phyloP scores from a whole-genome alignment of 805 yeast genomes.

The Metschnikowia similis region DNA sequence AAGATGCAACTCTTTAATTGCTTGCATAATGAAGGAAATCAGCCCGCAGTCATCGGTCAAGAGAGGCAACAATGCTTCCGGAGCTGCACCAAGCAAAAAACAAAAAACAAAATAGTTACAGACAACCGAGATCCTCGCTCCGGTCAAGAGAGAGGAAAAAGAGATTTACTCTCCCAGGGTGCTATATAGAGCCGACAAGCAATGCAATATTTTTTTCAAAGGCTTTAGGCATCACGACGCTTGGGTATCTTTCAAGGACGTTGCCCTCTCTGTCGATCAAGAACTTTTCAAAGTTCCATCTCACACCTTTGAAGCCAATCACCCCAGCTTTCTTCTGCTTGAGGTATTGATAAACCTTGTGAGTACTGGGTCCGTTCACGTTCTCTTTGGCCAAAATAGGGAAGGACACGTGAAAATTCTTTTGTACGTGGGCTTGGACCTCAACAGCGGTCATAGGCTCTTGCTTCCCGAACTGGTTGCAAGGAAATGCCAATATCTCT shows the following conservation, averaged over 20 bases:
- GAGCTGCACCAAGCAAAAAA: not conserved
- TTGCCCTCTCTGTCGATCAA: constrained; percentile 53
- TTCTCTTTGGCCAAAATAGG: constrained; percentile 34
- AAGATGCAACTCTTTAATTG: constrained; percentile 74
- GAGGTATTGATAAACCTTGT: constrained; percentile 27
- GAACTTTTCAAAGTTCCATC: constrained; percentile 82
- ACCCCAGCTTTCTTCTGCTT: constrained; percentile 24
- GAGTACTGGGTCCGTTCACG: constrained; percentile 34
- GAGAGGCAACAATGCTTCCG: not conserved
- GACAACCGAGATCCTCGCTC: not conserved
- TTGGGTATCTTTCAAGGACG: constrained; percentile 58
- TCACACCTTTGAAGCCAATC: constrained; percentile 43
- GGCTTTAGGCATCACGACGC: constrained; percentile 62
- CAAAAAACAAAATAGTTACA: constrained; percentile 1
- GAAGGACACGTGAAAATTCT: constrained; percentile 30
- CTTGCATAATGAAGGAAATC: constrained; percentile 66
- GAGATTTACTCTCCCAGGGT: not conserved
- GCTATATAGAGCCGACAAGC: constrained; percentile 12
- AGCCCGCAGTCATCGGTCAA: constrained; percentile 12
- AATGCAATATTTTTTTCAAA: constrained; percentile 36
- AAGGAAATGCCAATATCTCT: constrained; percentile 78
- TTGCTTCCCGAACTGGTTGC: constrained; percentile 83
- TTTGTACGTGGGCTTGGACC: constrained; percentile 19
- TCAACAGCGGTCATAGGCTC: constrained; percentile 59
- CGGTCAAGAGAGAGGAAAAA: not conserved